Evolutionary conservation across 495 filamentous ascomycete genomes (phyloP).

Genomic region (Trichoderma parareesei): DNA sequence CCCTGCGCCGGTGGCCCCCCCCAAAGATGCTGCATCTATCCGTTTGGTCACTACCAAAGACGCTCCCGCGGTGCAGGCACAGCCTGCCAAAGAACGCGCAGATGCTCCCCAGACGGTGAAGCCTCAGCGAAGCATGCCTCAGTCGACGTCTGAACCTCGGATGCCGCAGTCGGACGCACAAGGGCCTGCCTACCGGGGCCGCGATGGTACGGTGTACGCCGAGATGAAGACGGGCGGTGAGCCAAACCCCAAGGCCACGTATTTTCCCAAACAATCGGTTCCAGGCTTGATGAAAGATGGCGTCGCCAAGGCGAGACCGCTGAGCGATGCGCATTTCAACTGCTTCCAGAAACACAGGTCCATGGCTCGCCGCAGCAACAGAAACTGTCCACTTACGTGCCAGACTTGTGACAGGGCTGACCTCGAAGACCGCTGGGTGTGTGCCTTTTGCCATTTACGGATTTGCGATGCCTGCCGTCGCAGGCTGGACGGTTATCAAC

Average conservation of each 20-base stretch:
- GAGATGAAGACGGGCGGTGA: slow-evolving; percentile 7
- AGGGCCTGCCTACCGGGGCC: not conserved
- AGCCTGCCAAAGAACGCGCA: not conserved
- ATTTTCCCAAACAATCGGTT: not conserved
- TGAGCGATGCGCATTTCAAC: not conserved
- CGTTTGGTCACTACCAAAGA: not conserved
- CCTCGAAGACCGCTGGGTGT: slow-evolving; percentile 8
- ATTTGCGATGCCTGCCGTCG: slow-evolving; percentile 12
- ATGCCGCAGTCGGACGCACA: not conserved
- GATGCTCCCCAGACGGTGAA: not conserved
- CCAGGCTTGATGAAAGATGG: not conserved
- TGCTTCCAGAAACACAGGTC: slow-evolving; percentile 10
- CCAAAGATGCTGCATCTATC: not conserved
- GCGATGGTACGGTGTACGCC: slow-evolving; percentile 9
- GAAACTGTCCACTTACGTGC: slow-evolving; percentile 11
- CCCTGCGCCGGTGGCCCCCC: not conserved
- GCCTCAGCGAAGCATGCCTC: not conserved
- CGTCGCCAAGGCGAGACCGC: slow-evolving; percentile 7
- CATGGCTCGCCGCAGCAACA: slow-evolving; percentile 10
- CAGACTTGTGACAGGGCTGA: slow-evolving; percentile 13
- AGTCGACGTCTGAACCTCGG: not conserved
- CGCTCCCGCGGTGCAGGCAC: not conserved
- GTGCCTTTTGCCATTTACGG: slow-evolving; percentile 12
- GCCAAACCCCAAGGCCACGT: slow-evolving; percentile 10
- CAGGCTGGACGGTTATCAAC: not conserved